Conservation (phyloP, 1,139 yeast genomes). For the Blastobotrys indianensis region DNA sequence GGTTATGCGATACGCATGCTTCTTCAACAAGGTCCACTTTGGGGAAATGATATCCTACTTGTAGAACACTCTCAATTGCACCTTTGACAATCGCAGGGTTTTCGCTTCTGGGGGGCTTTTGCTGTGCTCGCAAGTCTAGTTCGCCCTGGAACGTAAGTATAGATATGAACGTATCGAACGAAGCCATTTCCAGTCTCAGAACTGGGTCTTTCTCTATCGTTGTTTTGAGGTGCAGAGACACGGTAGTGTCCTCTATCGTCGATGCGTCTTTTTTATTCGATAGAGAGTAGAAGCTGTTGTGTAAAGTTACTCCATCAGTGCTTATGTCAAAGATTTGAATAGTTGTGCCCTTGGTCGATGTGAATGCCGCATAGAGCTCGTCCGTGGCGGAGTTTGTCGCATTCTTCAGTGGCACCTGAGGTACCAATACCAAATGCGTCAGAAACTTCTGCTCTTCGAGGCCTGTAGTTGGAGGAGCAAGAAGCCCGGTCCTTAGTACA, state of each 20-base stretch:
- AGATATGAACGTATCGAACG: conserved; percentile 23
- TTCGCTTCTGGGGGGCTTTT: neutral
- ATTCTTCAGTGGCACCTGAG: conserved; percentile 15
- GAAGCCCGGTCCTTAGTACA: conserved; percentile 14
- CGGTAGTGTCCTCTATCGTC: conserved; percentile 11
- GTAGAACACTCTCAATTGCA: conserved; percentile 29
- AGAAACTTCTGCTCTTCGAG: conserved; percentile 16
- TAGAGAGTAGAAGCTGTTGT: conserved; percentile 26
- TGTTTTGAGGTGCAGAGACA: conserved; percentile 10
- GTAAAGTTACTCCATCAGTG: conserved; percentile 31
- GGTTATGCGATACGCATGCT: conserved; percentile 29
- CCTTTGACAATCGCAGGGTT: too few relatives aligned
- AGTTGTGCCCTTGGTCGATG: conserved; percentile 20
- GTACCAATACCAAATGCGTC: conserved; percentile 29
- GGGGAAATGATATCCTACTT: conserved; percentile 54
- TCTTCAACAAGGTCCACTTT: conserved; percentile 6
- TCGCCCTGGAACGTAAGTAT: conserved; percentile 21
- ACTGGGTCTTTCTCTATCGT: conserved; percentile 15
- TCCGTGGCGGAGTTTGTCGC: conserved; percentile 24
- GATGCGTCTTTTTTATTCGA: conserved; percentile 17
- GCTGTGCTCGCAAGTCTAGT: conserved; percentile 13
- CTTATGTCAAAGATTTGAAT: conserved; percentile 25
- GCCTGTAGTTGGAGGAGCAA: conserved; percentile 10
- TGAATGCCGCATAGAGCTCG: conserved; percentile 36
- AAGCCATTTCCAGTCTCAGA: conserved; percentile 18